Evolutionary conservation across 208 protist species (phyloP), one percentile per base, ranked within the genome.

Genomic region (Trypanosoma theileri): DNA sequence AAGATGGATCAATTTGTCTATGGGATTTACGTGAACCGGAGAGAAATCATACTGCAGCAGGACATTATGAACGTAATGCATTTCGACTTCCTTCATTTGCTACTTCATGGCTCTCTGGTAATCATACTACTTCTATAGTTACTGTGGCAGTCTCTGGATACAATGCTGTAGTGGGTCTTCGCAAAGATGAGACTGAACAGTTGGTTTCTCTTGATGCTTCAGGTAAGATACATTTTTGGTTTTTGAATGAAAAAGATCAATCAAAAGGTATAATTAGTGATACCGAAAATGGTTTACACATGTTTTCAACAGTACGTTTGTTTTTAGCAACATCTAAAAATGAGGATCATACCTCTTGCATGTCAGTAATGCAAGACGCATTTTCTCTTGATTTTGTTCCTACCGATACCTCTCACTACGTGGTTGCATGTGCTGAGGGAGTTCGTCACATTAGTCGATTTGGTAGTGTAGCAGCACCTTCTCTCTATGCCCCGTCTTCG

Each of bases 21-120:
- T 95, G 89, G 89, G 88, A 89, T 59, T 59, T 81, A 42, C 89
- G 82, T 22, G 89, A 95, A 78, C 79, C 86, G 4, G 89, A 92
- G 59, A 70, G 78, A 21, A 77, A 87, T 44, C 89, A 95, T 80
- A 57, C 80, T 45, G 66, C 72, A 11, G 82, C 80, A 12, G 86
- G 83, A 22, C 69, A 75, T 28, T 80, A 72, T 70, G 57, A 85
- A 72, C n/a, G 53, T 0, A 44, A 84, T 4, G 69, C 77, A 14
- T 83, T 81, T 40, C 79, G 84, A 13, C 73, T 91, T 48, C 86
- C 89, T 19, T 92, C 89, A n/a, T 92, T 88, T 75, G 71, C 63
- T 46, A 86, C 86, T 46, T 79, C 75, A 45, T 92, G 86, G 89
- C 79, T 90, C 60, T 35, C 69, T 21, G 86, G 89, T 28, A 84